Base-by-base conservation (phyloP, 1,284 basidiomycete genomes). In the Sanghuangporus weigelae region DNA sequence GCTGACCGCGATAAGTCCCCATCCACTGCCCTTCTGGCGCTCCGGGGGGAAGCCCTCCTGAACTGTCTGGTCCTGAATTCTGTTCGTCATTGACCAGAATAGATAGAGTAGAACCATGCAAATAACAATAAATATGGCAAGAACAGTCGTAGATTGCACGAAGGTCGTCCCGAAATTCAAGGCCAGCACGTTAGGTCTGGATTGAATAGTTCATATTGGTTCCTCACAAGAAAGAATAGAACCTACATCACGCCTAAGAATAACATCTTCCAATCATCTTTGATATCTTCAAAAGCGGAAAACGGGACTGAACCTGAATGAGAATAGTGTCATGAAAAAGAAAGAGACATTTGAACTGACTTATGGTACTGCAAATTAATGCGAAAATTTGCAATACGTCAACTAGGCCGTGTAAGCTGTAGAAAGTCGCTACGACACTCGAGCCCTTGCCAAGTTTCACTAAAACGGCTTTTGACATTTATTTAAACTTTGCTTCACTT, bases 341-440 rank as follows among this genome's bases (percentile, higher is more conserved):
- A 19, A 64, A 19, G 42, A 7, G 26, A 51, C 40, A 60, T 55
- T 44, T 46, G 46, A 38, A 66, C 75, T 57, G 69, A 89, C 87
- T 79, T 65, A 89, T 79, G 0, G 86, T 87, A 65, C 79, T 85
- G 61, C 90, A 71, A 44, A 90, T 78, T 36, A 90, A 74, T 0
- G 87, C 87, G 71, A 90, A 88, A 48, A 90, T 79, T 70, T 90
- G 87, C 0, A 89, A 73, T 0, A 84, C 87, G 66, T 87, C 87
- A 58, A 84, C 78, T 7, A 89, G 73, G 26, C 87, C 86, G 67
- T 87, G 84, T 16, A 89, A 71, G 69, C 86, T 88, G 69, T 89
- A 90, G 69, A 83, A 88, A 0, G 82, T 80, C 4, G 85, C 82
- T 48, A 89, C 74, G 38, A 79, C 81, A 71, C 86, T 89, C 1